phyloP scores from a whole-genome alignment of 495 filamentous ascomycete species.

The Choiromyces venosus region DNA sequence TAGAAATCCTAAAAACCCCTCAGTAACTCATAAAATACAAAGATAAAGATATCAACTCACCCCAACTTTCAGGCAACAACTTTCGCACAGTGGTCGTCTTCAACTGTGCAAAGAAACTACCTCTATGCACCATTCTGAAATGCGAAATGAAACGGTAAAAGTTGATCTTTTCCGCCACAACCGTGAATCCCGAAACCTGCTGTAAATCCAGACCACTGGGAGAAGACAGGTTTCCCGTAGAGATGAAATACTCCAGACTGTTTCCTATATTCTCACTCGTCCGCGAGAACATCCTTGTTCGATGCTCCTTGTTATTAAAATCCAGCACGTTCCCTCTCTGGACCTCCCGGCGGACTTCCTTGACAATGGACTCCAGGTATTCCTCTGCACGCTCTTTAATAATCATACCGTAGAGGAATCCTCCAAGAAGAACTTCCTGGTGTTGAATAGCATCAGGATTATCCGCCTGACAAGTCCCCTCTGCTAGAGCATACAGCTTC shows the following conservation, averaged over 20 bases:
- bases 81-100: constrained; percentile 97
- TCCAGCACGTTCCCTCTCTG: constrained; percentile 23
- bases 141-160: constrained; percentile 98
- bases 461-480: constrained; percentile 84
- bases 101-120: constrained; percentile 94
- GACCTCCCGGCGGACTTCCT: constrained; percentile 59
- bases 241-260: constrained; percentile 87
- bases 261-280: constrained; percentile 84
- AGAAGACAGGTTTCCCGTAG: constrained; percentile 88
- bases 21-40: constrained; percentile 7
- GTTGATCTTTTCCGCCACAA: constrained; percentile 98
- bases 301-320: constrained; percentile 65
- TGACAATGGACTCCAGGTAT: constrained; percentile 63
- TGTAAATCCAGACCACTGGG: constrained; percentile 89
- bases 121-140: constrained; percentile 98
- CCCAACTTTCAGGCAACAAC: constrained; percentile 93
- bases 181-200: constrained; percentile 87
- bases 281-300: constrained; percentile 65
- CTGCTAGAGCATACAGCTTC: constrained; percentile 87
- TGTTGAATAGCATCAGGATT: constrained; percentile 94
- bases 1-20: constrained; percentile 55
- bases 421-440: constrained; percentile 87
- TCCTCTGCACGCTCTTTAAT: constrained; percentile 92
- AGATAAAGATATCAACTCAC: constrained; percentile 36
- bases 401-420: constrained; percentile 90